Conservation (phyloP, 1,284 basidiomycete genomes). For the Malassezia sp. region DNA sequence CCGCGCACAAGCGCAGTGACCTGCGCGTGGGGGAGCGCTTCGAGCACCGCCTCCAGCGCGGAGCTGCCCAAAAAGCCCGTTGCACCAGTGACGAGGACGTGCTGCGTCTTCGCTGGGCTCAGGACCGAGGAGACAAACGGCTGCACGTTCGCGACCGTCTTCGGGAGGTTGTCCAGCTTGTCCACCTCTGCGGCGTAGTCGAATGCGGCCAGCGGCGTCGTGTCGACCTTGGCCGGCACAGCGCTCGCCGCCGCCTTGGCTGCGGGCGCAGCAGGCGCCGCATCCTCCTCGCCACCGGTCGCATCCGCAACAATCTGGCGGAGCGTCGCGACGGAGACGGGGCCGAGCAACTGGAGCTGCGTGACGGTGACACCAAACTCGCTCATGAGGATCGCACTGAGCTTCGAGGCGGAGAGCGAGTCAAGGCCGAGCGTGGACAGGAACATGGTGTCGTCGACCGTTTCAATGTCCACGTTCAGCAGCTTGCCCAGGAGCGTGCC, state of each 20-base stretch:
- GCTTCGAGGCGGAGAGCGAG: constrained; percentile 17
- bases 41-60: constrained; percentile 37
- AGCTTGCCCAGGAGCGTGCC: constrained; percentile 16
- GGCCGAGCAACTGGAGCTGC: constrained; percentile 18
- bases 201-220: constrained; percentile 3
- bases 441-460: constrained; percentile 20
- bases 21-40: constrained; percentile 26
- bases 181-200: constrained; percentile 17
- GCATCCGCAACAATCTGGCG: constrained; percentile 15
- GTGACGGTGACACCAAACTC: constrained; percentile 15
- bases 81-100: constrained; percentile 44
- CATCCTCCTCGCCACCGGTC: constrained; percentile 5
- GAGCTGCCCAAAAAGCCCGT: constrained; percentile 46
- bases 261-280: not conserved
- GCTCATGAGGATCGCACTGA: constrained; percentile 16
- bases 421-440: constrained; percentile 17
- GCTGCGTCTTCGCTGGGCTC: constrained; percentile 22
- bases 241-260: not conserved
- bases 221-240: constrained; percentile 3
- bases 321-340: constrained; percentile 14
- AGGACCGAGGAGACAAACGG: constrained; percentile 12
- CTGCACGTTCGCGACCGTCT: constrained; percentile 13
- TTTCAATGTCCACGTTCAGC: constrained; percentile 16
- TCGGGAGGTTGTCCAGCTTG: constrained; percentile 17
- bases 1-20: constrained; percentile 46